Evolutionary conservation across 495 filamentous ascomycete genomes (phyloP).

Genomic region (Talaromyces wortmannii): DNA sequence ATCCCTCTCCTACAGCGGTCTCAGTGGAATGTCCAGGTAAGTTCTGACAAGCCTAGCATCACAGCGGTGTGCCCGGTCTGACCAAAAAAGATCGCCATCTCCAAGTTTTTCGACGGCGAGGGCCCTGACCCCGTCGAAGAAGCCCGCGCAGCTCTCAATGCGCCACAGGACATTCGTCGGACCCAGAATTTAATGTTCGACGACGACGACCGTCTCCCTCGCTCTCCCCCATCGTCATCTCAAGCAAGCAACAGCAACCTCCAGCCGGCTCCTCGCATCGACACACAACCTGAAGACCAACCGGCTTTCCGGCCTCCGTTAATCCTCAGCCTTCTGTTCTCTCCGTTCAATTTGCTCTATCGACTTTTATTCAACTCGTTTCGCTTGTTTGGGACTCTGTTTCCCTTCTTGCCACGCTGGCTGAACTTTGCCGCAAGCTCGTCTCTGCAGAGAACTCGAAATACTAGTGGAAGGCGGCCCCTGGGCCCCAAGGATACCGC

Average conservation of each 20-base stretch:
- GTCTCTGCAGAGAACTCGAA: conserved; percentile 46
- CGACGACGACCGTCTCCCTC: conserved; percentile 46
- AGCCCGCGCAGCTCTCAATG: conserved; percentile 54
- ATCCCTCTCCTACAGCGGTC: conserved; percentile 75
- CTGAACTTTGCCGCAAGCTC: conserved; percentile 46
- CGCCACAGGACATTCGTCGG: conserved; percentile 47
- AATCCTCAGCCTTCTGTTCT: conserved; percentile 67
- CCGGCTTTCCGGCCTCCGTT: conserved; percentile 61
- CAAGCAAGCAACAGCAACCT: conserved; percentile 14
- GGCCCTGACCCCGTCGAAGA: conserved; percentile 74
- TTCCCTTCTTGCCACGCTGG: conserved; percentile 78
- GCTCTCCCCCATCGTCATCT: conserved; percentile 9
- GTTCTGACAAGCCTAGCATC: conserved; percentile 7
- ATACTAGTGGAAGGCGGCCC: conserved; percentile 61
- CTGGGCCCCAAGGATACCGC: conserved; percentile 82
- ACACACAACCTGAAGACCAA: conserved; percentile 62
- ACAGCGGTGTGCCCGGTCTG: conserved; percentile 4
- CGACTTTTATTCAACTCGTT: conserved; percentile 55
- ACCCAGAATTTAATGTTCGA: conserved; percentile 49
- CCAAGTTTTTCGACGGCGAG: conserved; percentile 97
- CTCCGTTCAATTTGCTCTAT: conserved; percentile 75
- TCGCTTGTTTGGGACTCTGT: conserved; percentile 60
- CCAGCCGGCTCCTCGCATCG: conserved; percentile 69
- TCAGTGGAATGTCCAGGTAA: conserved; percentile 92
- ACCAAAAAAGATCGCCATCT: conserved; percentile 70